A percentile compares a stretch with the other conserved stretches of the same genome.
Evolutionary conservation across 139 green algal species (phyloP).

Genomic region (Trebouxia sp.): DNA sequence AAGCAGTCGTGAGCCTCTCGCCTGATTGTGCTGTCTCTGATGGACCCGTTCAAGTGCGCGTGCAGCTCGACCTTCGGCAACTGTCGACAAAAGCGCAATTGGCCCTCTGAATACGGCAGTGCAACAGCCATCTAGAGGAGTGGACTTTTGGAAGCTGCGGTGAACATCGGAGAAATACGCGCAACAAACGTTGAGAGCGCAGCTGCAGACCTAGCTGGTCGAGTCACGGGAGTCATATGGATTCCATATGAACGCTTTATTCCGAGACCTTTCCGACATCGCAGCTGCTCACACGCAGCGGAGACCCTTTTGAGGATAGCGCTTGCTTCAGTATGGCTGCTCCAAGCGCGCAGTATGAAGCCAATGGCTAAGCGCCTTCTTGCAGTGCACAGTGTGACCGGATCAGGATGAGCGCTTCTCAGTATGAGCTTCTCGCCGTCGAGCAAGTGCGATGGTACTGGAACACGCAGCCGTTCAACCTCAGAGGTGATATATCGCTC

Average conservation of each 20-base stretch:
- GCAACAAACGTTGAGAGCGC: too few relatives aligned
- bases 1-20: background rate
- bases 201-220: background rate
- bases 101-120: constrained; percentile 6
- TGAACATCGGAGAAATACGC: too few relatives aligned
- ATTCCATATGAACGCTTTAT: background rate
- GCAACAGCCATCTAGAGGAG: background rate
- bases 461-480: constrained; percentile 28
- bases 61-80: constrained; percentile 89
- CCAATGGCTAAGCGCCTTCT: too few relatives aligned
- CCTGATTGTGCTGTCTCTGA: constrained; percentile 55
- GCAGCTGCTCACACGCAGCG: too few relatives aligned
- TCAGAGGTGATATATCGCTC: constrained; percentile 28
- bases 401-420: background rate
- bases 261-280: background rate
- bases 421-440: constrained; percentile 30
- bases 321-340: too few relatives aligned
- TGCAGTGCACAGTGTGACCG: too few relatives aligned
- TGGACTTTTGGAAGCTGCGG: background rate
- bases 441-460: constrained; percentile 45
- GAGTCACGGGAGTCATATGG: background rate
- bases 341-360: too few relatives aligned
- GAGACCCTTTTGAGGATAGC: too few relatives aligned
- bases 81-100: constrained; percentile 60
- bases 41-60: constrained; percentile 82